Conservation (phyloP, 2,329 filamentous ascomycete species). For the Clarireedia homoeocarpa region DNA sequence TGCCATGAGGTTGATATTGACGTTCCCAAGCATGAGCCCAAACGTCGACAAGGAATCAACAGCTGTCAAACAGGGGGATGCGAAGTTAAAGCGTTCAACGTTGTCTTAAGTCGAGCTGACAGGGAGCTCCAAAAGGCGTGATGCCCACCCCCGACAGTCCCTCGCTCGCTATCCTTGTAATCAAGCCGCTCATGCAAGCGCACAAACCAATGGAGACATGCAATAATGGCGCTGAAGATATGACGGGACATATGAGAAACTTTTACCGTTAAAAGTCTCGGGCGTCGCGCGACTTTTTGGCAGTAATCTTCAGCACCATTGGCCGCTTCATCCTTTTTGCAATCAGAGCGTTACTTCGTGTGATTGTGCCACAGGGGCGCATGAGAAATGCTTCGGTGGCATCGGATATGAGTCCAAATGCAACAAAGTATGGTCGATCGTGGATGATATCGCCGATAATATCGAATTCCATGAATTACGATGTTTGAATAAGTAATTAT, state of each 20-base stretch:
- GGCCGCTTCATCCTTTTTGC: neutral
- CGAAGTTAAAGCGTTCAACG: conserved; percentile 8
- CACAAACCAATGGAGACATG: conserved; percentile 9
- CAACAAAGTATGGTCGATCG: neutral
- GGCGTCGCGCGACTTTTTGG: conserved; percentile 7
- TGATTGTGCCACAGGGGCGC: conserved; percentile 12
- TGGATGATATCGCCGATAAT: neutral
- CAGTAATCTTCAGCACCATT: conserved; percentile 6
- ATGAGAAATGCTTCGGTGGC: conserved; percentile 3
- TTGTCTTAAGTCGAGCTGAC: conserved; percentile 3
- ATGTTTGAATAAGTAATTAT: neutral
- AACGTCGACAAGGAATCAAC: conserved; percentile 7
- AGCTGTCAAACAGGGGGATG: conserved; percentile 19
- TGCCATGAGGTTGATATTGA: conserved; percentile 21
- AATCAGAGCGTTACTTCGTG: conserved; percentile 4
- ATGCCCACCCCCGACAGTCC: neutral
- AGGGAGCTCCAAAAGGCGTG: neutral
- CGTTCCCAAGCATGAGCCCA: conserved; percentile 16
- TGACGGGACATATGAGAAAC: conserved; percentile 8
- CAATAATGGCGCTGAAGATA: conserved; percentile 2
- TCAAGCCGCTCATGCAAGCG: conserved; percentile 10
- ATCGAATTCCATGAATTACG: neutral
- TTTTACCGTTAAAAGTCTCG: conserved; percentile 14
- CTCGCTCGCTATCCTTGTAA: conserved; percentile 10
- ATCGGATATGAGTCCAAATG: conserved; percentile 5